Percentiles rank a stretch among this genome's conserved stretches.
These are phyloP conservation scores for Tulasnella sp. DNA, from an alignment of 768 basidiomycete genomes.

Conservation along the genomic window DNA sequence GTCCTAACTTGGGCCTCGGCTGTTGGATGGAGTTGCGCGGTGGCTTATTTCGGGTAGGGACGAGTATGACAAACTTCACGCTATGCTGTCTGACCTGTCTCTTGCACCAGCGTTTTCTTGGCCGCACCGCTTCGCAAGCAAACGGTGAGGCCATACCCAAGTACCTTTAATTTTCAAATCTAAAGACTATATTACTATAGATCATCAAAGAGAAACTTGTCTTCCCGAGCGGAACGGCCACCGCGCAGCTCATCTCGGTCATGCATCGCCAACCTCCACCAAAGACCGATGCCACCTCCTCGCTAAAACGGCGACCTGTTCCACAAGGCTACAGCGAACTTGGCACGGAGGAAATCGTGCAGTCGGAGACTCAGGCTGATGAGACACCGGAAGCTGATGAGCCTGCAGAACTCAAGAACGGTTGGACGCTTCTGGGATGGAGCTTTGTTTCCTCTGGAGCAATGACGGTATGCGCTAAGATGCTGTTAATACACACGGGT, in stretches of 20 bases:
- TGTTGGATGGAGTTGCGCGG: conserved; percentile 80
- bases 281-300: conserved; percentile 40
- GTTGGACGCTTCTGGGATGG: conserved; percentile 72
- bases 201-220: conserved; percentile 91
- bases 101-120: conserved; percentile 69
- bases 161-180: not conserved
- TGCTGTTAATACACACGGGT: not conserved
- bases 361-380: conserved; percentile 34
- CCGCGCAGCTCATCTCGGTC: conserved; percentile 89
- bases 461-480: conserved; percentile 60
- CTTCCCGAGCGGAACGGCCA: conserved; percentile 94
- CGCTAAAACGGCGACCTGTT: conserved; percentile 30
- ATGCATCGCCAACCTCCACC: conserved; percentile 74
- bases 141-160: conserved; percentile 57
- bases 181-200: conserved; percentile 39
- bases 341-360: conserved; percentile 31
- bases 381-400: conserved; percentile 32
- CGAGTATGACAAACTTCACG: not conserved
- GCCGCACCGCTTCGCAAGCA: conserved; percentile 92
- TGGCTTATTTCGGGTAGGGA: conserved; percentile 86
- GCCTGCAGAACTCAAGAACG: conserved; percentile 54
- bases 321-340: conserved; percentile 37
- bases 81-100: not conserved
- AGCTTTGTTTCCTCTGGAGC: conserved; percentile 72
- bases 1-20: conserved; percentile 67